phyloP scores from a whole-genome alignment of 73 alveolate genomes.

The Tetrahymena borealis region DNA sequence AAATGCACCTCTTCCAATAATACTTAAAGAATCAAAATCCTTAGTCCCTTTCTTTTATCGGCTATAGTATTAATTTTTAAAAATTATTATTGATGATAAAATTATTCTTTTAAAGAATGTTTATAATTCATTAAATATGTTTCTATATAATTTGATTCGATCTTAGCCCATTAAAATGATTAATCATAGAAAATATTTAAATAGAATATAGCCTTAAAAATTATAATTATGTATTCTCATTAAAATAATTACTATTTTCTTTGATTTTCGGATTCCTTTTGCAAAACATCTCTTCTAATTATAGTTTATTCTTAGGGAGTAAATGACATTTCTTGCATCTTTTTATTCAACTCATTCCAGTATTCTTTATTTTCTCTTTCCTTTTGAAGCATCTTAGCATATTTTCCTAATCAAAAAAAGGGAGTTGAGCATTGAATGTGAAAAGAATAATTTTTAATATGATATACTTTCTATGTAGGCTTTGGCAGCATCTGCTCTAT shows the following conservation, averaged over 20 bases:
- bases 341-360: neutral
- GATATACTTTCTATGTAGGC: neutral
- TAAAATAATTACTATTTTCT: neutral
- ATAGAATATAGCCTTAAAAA: no score
- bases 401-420: neutral
- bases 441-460: neutral
- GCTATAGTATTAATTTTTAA: neutral
- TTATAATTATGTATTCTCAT: no score
- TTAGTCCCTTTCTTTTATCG: constrained; percentile 45
- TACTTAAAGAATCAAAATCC: constrained; percentile 62
- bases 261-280: neutral
- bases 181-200: no score
- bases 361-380: neutral
- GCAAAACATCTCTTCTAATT: neutral
- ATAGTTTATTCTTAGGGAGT: neutral
- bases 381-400: neutral
- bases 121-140: no score
- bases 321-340: neutral
- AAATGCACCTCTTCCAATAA: constrained; percentile 73
- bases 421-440: neutral
- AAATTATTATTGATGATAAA: neutral
- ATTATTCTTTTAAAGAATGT: no score
- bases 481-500: neutral
- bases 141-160: no score
- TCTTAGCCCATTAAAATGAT: no score